These are phyloP conservation scores for Parafenestella ontariensis DNA, from an alignment of 2,329 filamentous ascomycete genomes.

Conservation along the genomic window DNA sequence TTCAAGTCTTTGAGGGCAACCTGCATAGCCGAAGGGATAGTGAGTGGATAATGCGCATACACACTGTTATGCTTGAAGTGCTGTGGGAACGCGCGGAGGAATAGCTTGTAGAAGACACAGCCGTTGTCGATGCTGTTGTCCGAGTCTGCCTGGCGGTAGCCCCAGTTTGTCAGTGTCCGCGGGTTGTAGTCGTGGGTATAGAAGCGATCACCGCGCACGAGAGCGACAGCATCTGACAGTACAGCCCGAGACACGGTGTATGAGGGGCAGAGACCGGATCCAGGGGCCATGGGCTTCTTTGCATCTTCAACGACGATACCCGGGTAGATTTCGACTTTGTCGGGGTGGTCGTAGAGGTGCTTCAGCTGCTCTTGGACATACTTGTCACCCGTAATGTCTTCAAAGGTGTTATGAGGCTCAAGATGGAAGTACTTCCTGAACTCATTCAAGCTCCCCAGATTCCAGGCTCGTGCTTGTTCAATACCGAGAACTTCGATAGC, in stretches of 20 bases:
- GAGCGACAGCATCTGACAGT: conserved; percentile 77
- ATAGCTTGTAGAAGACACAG: conserved; percentile 84
- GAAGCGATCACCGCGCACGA: conserved; percentile 79
- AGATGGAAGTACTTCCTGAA: conserved; percentile 84
- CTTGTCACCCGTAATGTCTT: conserved; percentile 82
- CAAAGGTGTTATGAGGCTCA: conserved; percentile 77
- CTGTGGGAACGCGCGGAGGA: conserved; percentile 78
- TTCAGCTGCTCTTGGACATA: conserved; percentile 69
- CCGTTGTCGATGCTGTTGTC: conserved; percentile 79
- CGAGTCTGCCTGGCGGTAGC: conserved; percentile 75
- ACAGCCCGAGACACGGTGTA: conserved; percentile 81
- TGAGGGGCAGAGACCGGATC: conserved; percentile 76
- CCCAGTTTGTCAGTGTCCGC: conserved; percentile 81
- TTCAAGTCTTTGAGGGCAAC: conserved; percentile 73
- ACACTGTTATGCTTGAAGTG: conserved; percentile 80
- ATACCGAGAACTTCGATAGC: conserved; percentile 83
- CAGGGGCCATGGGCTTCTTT: conserved; percentile 71
- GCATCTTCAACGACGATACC: conserved; percentile 78
- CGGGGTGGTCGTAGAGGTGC: conserved; percentile 73
- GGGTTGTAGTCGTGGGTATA: conserved; percentile 78
- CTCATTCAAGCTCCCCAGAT: conserved; percentile 80
- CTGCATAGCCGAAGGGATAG: conserved; percentile 73
- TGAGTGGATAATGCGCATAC: conserved; percentile 80
- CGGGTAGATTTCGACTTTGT: conserved; percentile 81
- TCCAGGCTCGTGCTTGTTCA: conserved; percentile 77